Conservation (phyloP, 2,329 filamentous ascomycete genomes). For the Ustulina deusta region DNA sequence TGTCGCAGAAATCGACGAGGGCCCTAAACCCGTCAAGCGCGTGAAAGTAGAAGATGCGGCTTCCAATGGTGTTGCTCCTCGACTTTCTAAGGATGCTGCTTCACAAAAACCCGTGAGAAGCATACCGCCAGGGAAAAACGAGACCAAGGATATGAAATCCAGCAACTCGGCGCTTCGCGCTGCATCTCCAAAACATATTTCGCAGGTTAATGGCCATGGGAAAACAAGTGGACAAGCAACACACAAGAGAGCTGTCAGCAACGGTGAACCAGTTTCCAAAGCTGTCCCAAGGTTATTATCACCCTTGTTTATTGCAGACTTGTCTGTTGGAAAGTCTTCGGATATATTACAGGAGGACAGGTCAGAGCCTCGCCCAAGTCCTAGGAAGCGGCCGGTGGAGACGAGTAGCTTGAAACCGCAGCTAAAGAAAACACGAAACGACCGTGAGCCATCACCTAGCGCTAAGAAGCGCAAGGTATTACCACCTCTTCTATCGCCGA, state of each 20-base stretch:
- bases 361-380: constrained; percentile 44
- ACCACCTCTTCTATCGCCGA: constrained; percentile 67
- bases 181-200: constrained; percentile 54
- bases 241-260: constrained; percentile 55
- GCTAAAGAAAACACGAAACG: constrained; percentile 48
- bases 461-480: constrained; percentile 57
- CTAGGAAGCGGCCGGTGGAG: constrained; percentile 52
- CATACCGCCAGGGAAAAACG: constrained; percentile 39
- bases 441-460: constrained; percentile 47
- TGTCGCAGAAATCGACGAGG: constrained; percentile 58
- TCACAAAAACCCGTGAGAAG: constrained; percentile 39
- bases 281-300: constrained; percentile 66
- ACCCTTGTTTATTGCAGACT: constrained; percentile 55
- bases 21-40: constrained; percentile 60
- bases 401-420: constrained; percentile 46
- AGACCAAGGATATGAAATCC: constrained; percentile 46
- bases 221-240: constrained; percentile 52
- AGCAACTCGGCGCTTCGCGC: constrained; percentile 42
- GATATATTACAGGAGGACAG: constrained; percentile 43
- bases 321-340: constrained; percentile 52
- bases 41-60: constrained; percentile 55
- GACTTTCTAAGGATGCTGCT: constrained; percentile 41
- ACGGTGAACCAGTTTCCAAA: constrained; percentile 49
- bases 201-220: constrained; percentile 59
- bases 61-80: constrained; percentile 41